Evolutionary conservation across 2,329 filamentous ascomycete species (phyloP), one percentile per base, ranked within the genome.

Genomic region (Albophoma yamanashiensis): DNA sequence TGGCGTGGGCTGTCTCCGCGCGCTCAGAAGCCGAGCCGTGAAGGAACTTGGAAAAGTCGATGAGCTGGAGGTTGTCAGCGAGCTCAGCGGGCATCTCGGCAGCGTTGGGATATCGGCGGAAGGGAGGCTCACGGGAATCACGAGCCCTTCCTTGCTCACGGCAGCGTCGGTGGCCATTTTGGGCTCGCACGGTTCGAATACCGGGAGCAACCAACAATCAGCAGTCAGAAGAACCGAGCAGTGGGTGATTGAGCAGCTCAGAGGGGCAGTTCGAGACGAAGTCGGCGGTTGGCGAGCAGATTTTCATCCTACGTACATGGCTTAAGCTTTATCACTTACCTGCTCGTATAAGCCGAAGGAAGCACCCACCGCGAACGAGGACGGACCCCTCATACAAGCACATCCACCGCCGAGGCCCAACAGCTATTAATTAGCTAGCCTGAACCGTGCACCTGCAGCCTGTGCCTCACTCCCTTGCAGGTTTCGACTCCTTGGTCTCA

Each of bases 31-130:
- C 76, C 25, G 81, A 79, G 40, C 88, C 88, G 60, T 80, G 74
- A 31, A 90, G 82, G 73, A 92, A 94, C 52, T 79, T 79, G 15
- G 83, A 84, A 71, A 95, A 92, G 78, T 95, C 72, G 53, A 71
- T 68, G 60, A 71, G 65, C 67, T 69, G 58, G n/a, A 22, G 40
- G 22, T n/a, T 43, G 39, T 50, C 15, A 52, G 47, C 27, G 47
- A 9, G 25, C 20, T 50, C 47, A 34, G 47, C 47, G 47, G 9
- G 25, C 20, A 20, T 31, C 6, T 17, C 25, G 20, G 47, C 20
- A 22, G n/a, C n/a, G n/a, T n/a, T 31, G 15, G 25, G 12, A 31
- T 50, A 17, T 20, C 4, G 34, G 57, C 36, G 25, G 22, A 47
- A 15, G 15, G 47, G 20, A 6, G 20, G 70, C 76, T 63, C 73